Conservation (phyloP, 139 green algal genomes). For the Pleodorina starrii region DNA sequence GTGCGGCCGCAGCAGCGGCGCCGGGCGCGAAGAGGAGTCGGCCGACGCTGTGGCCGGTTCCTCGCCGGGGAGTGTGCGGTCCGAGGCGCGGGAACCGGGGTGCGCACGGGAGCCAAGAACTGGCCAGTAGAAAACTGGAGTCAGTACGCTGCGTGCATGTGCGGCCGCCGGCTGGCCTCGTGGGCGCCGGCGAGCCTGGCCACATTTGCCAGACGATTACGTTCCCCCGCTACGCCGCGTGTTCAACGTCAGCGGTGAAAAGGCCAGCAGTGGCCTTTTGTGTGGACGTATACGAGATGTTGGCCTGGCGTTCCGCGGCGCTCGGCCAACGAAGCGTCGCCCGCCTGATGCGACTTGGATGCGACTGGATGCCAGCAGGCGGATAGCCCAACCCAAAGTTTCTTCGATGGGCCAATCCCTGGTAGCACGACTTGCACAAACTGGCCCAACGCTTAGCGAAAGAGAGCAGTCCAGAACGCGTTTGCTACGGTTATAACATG, state of each 20-base stretch:
- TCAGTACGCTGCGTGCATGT: background rate
- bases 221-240: no score
- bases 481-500: background rate
- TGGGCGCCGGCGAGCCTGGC: background rate
- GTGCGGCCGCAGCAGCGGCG: background rate
- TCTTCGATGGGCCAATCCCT: background rate
- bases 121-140: background rate
- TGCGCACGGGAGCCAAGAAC: background rate
- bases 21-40: background rate
- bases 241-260: no score
- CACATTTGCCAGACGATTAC: background rate
- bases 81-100: no score
- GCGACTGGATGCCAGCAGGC: background rate
- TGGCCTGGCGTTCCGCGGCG: no score
- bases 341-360: constrained; percentile 12
- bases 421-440: background rate
- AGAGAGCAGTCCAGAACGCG: background rate
- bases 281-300: no score
- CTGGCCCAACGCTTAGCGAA: no score
- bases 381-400: background rate
- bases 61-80: no score
- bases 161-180: constrained; percentile 2
- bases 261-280: no score
- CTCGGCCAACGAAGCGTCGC: background rate
- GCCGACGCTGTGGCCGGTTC: no score